These are phyloP conservation scores for Mycocentrospora acerina DNA, from an alignment of 2,329 filamentous ascomycete species.

Conservation along the genomic window DNA sequence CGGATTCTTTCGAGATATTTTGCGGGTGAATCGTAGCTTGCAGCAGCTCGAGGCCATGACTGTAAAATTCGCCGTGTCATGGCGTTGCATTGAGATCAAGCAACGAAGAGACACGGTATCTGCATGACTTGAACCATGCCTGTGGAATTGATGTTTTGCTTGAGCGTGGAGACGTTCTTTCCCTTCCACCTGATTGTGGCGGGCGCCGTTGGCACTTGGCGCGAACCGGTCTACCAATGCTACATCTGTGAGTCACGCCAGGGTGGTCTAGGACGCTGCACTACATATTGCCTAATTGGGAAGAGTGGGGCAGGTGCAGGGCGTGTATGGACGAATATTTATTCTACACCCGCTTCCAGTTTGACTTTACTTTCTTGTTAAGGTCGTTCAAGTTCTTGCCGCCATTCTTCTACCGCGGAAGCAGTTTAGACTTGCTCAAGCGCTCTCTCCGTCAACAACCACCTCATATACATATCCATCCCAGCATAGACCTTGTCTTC, in stretches of 20 bases:
- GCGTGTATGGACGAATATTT: conserved; percentile 20
- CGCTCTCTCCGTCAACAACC: neutral
- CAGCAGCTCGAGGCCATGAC: neutral
- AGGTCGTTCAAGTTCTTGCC: neutral
- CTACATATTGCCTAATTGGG: conserved; percentile 31
- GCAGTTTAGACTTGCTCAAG: no score
- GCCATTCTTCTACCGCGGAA: no score
- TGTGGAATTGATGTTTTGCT: neutral
- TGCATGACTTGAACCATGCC: neutral
- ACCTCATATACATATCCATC: no score
- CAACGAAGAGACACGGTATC: no score
- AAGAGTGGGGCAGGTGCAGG: conserved; percentile 13
- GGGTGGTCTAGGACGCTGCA: conserved; percentile 15
- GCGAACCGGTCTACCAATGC: conserved; percentile 3
- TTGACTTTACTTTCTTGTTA: conserved; percentile 9
- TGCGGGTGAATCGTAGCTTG: conserved; percentile 11
- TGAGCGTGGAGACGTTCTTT: no score
- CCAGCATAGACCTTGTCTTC: no score
- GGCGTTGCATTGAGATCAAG: no score
- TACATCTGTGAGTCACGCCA: conserved; percentile 34
- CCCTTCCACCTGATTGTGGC: no score
- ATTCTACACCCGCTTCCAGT: conserved; percentile 15
- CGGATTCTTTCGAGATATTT: conserved; percentile 58
- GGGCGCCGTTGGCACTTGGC: no score
- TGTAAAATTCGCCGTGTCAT: no score